These are phyloP conservation scores for Daldinia eschscholtzii DNA, from an alignment of 2,329 filamentous ascomycete genomes.

Conservation along the genomic window DNA sequence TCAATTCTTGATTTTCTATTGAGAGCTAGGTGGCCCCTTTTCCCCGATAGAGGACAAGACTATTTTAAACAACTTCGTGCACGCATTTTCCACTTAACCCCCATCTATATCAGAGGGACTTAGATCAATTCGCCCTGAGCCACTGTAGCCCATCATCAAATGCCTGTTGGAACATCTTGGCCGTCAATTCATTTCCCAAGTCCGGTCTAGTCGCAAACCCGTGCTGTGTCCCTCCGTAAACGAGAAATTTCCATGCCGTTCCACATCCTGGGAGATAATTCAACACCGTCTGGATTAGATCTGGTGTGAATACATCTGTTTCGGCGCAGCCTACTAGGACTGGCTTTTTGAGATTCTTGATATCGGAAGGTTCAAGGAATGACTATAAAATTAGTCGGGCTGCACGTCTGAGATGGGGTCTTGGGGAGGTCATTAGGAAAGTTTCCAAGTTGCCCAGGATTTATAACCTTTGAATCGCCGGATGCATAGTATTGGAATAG, in stretches of 20 bases:
- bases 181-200: conserved; percentile 21
- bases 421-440: background rate
- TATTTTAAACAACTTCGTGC: background rate
- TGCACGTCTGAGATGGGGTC: background rate
- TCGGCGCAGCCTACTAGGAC: conserved; percentile 28
- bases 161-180: conserved; percentile 24
- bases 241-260: conserved; percentile 20
- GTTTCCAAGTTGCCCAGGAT: too few relatives aligned
- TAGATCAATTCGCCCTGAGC: conserved; percentile 12
- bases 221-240: conserved; percentile 27
- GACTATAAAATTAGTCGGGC: conserved; percentile 8
- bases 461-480: background rate
- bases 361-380: conserved; percentile 24
- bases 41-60: background rate
- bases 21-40: background rate
- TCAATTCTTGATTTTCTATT: background rate
- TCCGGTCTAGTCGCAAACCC: conserved; percentile 27
- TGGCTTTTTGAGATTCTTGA: conserved; percentile 8
- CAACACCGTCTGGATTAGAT: conserved; percentile 17
- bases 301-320: conserved; percentile 28
- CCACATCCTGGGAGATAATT: conserved; percentile 14
- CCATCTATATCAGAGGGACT: too few relatives aligned
- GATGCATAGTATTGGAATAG: background rate
- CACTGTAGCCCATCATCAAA: conserved; percentile 25
- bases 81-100: background rate